Base-by-base conservation (phyloP, 1,139 yeast species). In the Insectozyma bohioensis region DNA sequence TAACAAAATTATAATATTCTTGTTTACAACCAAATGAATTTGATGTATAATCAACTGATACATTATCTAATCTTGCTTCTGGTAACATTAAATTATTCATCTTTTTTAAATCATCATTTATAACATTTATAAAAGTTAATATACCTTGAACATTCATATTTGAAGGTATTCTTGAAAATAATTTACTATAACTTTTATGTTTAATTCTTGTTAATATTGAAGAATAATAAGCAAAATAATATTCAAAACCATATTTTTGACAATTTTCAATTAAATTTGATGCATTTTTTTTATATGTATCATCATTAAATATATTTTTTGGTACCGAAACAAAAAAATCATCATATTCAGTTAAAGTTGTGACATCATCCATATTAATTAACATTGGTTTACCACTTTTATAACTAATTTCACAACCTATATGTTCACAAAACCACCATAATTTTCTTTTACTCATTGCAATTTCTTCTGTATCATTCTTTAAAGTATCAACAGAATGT, bases 341-440 rank as follows among this genome's bases (percentile, higher is more conserved):
- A 26, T 47, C 51, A 11, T 28, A 13, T 18, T 47, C 51, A n/a
- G 48, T 46, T n/a, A 47, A 40, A 0, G 56, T 47, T 6, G 54
- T 39, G 6, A 51, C 46, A 31, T 53, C 47, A 8, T 39, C 43
- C 33, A 35, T 28, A 26, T 36, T 40, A 6, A 41, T 25, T 14
- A 39, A 30, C 49, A 27, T 38, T 6, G 55, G 45, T 23, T 51
- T 52, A 2, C 58, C 60, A 18, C 49, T 44, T 24, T 54, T 49
- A 34, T 47, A 56, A n/a, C 52, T 42, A 6, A 46, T 32, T 14
- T 54, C 61, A 27, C 46, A 40, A 22, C 53, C 56, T 19, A 48
- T 28, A 27, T 35, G 39, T 18, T 52, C 50, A 32, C 55, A 52
- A 29, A 47, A 51, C 51, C 53, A 48, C 51, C 58, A 50, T 9